Evolutionary conservation across 805 yeast genomes (phyloP).

Genomic region (Metschnikowia lochheadii): DNA sequence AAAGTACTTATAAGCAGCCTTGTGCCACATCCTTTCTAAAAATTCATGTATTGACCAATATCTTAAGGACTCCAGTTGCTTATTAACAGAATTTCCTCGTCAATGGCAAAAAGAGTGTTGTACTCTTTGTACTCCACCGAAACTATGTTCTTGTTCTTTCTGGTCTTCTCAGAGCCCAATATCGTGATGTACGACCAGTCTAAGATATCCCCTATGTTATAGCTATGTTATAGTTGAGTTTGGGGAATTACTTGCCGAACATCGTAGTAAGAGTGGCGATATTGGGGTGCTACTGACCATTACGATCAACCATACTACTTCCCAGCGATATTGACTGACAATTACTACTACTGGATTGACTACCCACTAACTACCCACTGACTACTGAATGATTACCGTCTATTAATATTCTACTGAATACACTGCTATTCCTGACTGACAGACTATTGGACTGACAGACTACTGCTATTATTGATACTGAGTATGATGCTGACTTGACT

Average conservation of each 20-base stretch:
- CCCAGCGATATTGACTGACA: no score
- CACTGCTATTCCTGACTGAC: no score
- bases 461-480: no score
- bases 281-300: conserved; percentile 84
- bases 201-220: conserved; percentile 89
- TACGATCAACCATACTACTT: no score
- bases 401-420: no score
- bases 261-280: conserved; percentile 88
- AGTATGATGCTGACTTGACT: no score
- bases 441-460: no score
- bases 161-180: conserved; percentile 57
- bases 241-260: conserved; percentile 83
- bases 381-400: no score
- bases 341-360: no score
- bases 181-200: conserved; percentile 80
- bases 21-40: background rate
- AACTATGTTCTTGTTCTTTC: conserved; percentile 66
- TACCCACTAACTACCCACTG: no score
- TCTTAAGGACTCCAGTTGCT: conserved; percentile 15
- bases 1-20: background rate
- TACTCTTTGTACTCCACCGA: conserved; percentile 71
- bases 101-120: conserved; percentile 31
- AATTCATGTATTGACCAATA: no score
- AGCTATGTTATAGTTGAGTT: conserved; percentile 77
- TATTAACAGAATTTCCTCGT: conserved; percentile 13